Percentiles rank a stretch among this genome's conserved stretches.
Conservation (phyloP, 1,284 basidiomycete species). For the Apiotrichum sp. region DNA sequence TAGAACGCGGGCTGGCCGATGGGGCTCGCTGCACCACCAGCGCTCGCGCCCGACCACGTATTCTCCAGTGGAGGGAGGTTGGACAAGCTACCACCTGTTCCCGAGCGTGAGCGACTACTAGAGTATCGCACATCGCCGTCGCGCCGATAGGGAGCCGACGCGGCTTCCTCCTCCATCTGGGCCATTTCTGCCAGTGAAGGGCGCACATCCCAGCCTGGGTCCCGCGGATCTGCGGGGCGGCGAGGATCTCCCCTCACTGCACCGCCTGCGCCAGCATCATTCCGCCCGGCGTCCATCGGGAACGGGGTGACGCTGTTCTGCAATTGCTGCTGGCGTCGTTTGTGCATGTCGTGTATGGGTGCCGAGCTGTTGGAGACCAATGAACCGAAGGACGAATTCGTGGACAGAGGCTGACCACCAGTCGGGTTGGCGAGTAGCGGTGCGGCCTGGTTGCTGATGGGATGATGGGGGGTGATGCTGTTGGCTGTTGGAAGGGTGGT, state of each 20-base stretch:
- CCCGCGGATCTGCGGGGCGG: neutral
- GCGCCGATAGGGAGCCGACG: slow-evolving; percentile 4
- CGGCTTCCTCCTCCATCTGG: slow-evolving; percentile 9
- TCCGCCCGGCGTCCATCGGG: slow-evolving; percentile 27
- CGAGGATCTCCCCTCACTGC: neutral
- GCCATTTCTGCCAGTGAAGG: neutral
- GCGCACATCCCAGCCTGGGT: neutral
- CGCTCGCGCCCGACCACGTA: neutral
- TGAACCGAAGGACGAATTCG: neutral
- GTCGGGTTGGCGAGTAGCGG: neutral
- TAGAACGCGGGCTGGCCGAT: slow-evolving; percentile 11
- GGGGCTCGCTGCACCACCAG: slow-evolving; percentile 2
- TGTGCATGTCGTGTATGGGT: slow-evolving; percentile 2
- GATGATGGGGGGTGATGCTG: neutral
- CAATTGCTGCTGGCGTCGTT: slow-evolving; percentile 2
- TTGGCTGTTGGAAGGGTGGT: neutral
- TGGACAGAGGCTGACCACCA: neutral
- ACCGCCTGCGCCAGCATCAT: slow-evolving; percentile 9
- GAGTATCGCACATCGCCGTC: neutral
- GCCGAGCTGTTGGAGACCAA: neutral
- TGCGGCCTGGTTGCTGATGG: neutral
- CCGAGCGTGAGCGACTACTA: slow-evolving; percentile 1
- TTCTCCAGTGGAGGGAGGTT: neutral
- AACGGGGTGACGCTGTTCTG: slow-evolving; percentile 33
- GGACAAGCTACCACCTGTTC: neutral